Evolutionary conservation across 169 alveolate genomes (phyloP).

Genomic region (Perkinsus chesapeaki): DNA sequence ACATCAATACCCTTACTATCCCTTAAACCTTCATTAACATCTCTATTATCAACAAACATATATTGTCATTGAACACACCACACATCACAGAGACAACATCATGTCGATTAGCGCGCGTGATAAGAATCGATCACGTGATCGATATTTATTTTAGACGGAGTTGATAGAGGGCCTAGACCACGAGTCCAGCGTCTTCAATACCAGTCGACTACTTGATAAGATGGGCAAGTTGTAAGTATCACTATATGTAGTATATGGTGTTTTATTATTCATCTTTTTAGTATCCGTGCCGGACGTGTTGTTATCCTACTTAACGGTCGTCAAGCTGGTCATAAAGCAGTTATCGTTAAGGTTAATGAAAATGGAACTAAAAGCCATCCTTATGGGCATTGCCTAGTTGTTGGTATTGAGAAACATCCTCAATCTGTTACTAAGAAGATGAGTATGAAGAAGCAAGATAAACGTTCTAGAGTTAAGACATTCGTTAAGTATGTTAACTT

Average conservation of each 20-base stretch:
- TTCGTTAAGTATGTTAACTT: conserved; percentile 86
- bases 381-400: conserved; percentile 84
- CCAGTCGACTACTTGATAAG: neutral
- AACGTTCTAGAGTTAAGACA: conserved; percentile 79
- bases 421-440: conserved; percentile 76
- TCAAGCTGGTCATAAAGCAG: conserved; percentile 94
- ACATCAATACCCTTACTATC: no score
- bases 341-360: conserved; percentile 84
- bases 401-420: conserved; percentile 88
- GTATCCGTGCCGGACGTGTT: conserved; percentile 88
- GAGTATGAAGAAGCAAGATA: conserved; percentile 77
- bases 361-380: conserved; percentile 84
- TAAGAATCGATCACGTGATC: neutral
- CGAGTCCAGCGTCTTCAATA: neutral
- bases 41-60: no score
- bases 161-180: neutral
- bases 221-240: neutral
- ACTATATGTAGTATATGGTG: neutral
- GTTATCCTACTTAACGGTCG: conserved; percentile 90
- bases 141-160: neutral
- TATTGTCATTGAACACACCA: no score
- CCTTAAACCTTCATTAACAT: no score
- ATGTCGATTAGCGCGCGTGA: neutral
- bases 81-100: no score
- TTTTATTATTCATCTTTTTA: neutral